Percentiles rank a stretch among this genome's conserved stretches.
Evolutionary conservation across 345 rosid species (phyloP).

Genomic region (Salix exigua): DNA sequence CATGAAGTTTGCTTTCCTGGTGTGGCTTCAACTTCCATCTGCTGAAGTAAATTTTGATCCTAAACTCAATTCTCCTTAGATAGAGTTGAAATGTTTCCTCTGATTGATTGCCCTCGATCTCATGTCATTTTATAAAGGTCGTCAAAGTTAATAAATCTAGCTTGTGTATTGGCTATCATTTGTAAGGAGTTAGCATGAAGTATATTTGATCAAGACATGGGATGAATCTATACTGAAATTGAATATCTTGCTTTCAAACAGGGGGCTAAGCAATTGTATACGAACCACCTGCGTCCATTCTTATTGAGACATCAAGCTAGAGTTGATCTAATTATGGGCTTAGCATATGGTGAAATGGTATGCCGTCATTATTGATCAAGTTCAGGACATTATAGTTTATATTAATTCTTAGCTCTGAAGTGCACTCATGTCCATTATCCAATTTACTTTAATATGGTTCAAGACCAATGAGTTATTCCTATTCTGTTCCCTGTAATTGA

Average conservation of each 20-base stretch:
- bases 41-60: constrained; percentile 24
- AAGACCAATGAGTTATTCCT: background rate
- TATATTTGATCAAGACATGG: background rate
- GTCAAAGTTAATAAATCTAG: too few species aligned
- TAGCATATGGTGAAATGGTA: constrained; percentile 46
- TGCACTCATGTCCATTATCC: background rate
- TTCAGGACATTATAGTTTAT: too few species aligned
- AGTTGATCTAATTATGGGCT: constrained; percentile 43
- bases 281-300: constrained; percentile 59
- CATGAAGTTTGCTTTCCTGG: constrained; percentile 65
- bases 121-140: too few species aligned
- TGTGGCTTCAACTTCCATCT: constrained; percentile 59
- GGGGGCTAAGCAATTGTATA: constrained; percentile 60
- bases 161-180: too few species aligned
- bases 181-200: background rate
- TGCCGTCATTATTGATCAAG: background rate
- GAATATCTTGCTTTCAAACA: constrained; percentile 2
- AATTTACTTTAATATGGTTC: background rate
- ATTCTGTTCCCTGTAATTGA: too few species aligned
- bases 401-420: background rate
- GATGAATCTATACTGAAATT: background rate
- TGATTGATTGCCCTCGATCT: background rate
- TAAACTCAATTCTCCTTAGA: too few species aligned
- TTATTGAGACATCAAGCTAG: constrained; percentile 51
- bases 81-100: background rate